phyloP scores from a whole-genome alignment of 176 grass and related monocot species.

The Carex cristatella region DNA sequence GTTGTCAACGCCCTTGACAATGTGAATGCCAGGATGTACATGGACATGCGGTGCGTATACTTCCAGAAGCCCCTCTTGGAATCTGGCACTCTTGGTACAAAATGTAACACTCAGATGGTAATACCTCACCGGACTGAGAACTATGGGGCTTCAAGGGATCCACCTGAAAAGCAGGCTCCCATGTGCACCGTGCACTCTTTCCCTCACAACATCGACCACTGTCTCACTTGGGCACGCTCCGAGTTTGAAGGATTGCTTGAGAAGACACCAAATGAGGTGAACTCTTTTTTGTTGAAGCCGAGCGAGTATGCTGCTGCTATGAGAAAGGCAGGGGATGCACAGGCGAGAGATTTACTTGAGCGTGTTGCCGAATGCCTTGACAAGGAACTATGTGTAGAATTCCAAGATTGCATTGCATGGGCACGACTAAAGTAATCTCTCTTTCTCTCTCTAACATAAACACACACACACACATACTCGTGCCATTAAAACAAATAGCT shows the following conservation, averaged over 20 bases:
- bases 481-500: background rate
- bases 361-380: conserved; percentile 48
- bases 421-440: conserved; percentile 63
- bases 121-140: conserved; percentile 82
- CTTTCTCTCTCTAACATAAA: conserved; percentile 14
- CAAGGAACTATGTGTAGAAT: conserved; percentile 52
- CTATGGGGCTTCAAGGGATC: conserved; percentile 70
- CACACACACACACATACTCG: no score
- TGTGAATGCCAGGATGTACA: conserved; percentile 68
- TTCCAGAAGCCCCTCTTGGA: conserved; percentile 82
- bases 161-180: conserved; percentile 66
- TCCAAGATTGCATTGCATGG: conserved; percentile 63
- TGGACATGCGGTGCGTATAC: conserved; percentile 72
- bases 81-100: conserved; percentile 63
- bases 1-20: conserved; percentile 77
- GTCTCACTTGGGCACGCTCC: conserved; percentile 70
- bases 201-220: conserved; percentile 79
- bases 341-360: conserved; percentile 56
- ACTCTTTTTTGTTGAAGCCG: conserved; percentile 58
- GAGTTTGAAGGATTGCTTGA: conserved; percentile 73
- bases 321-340: conserved; percentile 70
- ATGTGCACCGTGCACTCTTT: conserved; percentile 75
- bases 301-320: conserved; percentile 49
- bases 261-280: conserved; percentile 71
- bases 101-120: conserved; percentile 72